Conservation (phyloP, 371 early-diverging fungal genomes). For the Syncephalastrum sp. region DNA sequence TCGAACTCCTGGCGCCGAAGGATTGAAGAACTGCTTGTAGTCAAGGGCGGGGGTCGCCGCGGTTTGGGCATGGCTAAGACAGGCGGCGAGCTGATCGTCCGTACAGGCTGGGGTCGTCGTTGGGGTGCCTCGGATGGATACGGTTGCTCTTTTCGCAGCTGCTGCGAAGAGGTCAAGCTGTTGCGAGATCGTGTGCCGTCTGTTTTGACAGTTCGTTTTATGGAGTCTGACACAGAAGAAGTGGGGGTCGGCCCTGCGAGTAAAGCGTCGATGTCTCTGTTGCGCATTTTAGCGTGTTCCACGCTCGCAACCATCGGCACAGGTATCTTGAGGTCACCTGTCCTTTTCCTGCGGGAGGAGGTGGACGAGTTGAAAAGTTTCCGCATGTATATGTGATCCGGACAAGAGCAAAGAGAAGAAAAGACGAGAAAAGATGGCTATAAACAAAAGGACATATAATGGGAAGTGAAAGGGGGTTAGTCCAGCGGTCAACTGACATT, state of each 20-base stretch:
- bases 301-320: slow-evolving; percentile 15
- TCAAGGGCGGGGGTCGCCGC: slow-evolving; percentile 9
- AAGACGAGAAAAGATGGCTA: too few species aligned
- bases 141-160: slow-evolving; percentile 2
- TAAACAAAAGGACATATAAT: too few species aligned
- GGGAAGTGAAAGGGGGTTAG: too few species aligned
- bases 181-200: too few species aligned
- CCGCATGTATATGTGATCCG: too few species aligned
- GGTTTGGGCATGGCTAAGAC: slow-evolving; percentile 17
- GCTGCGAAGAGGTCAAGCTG: not conserved
- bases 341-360: slow-evolving; percentile 3
- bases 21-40: slow-evolving; percentile 1
- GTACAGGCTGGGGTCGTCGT: slow-evolving; percentile 3
- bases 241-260: slow-evolving; percentile 7
- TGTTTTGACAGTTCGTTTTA: too few species aligned
- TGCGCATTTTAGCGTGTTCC: slow-evolving; percentile 11
- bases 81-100: slow-evolving; percentile 19
- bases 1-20: slow-evolving; percentile 11
- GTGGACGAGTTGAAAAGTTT: too few species aligned
- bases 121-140: slow-evolving; percentile 5
- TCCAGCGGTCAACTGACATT: too few species aligned
- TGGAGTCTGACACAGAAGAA: not conserved
- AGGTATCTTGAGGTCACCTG: slow-evolving; percentile 14
- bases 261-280: slow-evolving; percentile 6
- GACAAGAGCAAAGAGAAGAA: too few species aligned